Evolutionary conservation across 805 yeast genomes (phyloP).

Genomic region (Yarrowia keelungensis): DNA sequence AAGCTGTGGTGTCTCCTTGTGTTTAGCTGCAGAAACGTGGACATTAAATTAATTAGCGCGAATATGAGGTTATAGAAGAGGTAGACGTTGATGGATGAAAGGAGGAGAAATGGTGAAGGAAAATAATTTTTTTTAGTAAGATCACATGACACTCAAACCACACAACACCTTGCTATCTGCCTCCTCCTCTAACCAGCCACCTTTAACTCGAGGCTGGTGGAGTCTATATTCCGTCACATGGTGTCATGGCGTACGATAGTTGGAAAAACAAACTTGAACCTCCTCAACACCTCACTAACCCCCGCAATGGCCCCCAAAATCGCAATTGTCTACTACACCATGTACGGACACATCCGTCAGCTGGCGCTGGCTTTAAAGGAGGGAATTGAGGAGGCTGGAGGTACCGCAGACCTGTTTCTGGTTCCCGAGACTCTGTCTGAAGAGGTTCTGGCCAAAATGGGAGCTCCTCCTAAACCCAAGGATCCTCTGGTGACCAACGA

Average conservation of each 20-base stretch:
- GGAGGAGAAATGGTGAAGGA: no score
- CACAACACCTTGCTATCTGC: no score
- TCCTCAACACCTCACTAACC: background rate
- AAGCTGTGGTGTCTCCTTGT: constrained; percentile 3
- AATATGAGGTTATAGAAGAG: background rate
- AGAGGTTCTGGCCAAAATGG: constrained; percentile 64
- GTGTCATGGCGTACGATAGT: background rate
- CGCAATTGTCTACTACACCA: constrained; percentile 80
- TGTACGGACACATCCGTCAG: constrained; percentile 76
- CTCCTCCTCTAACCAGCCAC: no score
- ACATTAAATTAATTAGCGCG: constrained; percentile 20
- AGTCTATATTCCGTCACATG: background rate
- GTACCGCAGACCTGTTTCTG: constrained; percentile 73
- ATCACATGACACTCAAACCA: no score
- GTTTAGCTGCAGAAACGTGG: constrained; percentile 20
- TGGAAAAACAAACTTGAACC: background rate
- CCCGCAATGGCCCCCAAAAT: constrained; percentile 55
- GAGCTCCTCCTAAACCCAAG: constrained; percentile 61
- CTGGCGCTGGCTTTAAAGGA: constrained; percentile 72
- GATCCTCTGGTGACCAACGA: constrained; percentile 60
- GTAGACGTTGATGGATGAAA: no score
- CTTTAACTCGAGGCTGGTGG: no score
- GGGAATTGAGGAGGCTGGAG: constrained; percentile 76
- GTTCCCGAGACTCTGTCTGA: constrained; percentile 77
- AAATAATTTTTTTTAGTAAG: background rate